Percentiles rank a stretch among this genome's conserved stretches.
phyloP scores from a whole-genome alignment of 2,329 filamentous ascomycete species.

The Fusarium dimerum region DNA sequence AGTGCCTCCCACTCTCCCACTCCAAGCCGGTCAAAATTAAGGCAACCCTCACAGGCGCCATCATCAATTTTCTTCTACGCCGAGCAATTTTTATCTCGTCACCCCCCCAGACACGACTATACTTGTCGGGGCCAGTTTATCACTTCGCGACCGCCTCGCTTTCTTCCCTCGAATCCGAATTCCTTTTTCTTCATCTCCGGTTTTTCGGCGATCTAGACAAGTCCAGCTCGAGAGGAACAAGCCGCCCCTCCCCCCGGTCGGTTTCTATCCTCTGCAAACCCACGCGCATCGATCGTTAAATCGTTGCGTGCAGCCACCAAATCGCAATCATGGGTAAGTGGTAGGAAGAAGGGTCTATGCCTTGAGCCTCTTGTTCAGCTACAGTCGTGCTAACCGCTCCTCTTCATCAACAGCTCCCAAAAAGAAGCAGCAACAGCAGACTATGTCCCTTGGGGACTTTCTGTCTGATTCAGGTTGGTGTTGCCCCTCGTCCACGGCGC shows the following conservation, averaged over 20 bases:
- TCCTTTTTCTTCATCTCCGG: conserved; percentile 6
- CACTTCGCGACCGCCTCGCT: conserved; percentile 27
- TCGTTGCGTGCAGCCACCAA: conserved; percentile 49
- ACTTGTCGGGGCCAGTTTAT: conserved; percentile 38
- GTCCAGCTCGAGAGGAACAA: conserved; percentile 27
- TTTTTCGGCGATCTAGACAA: conserved; percentile 10
- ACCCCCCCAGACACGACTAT: conserved; percentile 44
- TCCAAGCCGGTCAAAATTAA: conserved; percentile 45
- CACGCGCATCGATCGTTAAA: conserved; percentile 42
- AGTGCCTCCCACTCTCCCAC: conserved; percentile 46
- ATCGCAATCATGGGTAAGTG: conserved; percentile 64
- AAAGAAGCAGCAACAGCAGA: conserved; percentile 84
- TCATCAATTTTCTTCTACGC: conserved; percentile 40
- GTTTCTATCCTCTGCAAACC: conserved; percentile 31
- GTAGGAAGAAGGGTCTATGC: conserved; percentile 17
- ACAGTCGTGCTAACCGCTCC: conserved; percentile 10
- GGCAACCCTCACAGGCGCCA: conserved; percentile 43
- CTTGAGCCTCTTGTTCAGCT: neutral
- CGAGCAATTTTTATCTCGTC: conserved; percentile 47
- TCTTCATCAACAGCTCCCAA: conserved; percentile 68
- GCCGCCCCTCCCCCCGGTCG: conserved; percentile 28
- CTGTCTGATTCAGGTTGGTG: conserved; percentile 83
- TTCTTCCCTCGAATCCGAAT: conserved; percentile 9
- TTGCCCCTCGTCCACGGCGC: conserved; percentile 30
- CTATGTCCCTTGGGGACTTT: conserved; percentile 97